Evolutionary conservation across 805 yeast species (phyloP).

Genomic region (Ogataea nitratoaversa): DNA sequence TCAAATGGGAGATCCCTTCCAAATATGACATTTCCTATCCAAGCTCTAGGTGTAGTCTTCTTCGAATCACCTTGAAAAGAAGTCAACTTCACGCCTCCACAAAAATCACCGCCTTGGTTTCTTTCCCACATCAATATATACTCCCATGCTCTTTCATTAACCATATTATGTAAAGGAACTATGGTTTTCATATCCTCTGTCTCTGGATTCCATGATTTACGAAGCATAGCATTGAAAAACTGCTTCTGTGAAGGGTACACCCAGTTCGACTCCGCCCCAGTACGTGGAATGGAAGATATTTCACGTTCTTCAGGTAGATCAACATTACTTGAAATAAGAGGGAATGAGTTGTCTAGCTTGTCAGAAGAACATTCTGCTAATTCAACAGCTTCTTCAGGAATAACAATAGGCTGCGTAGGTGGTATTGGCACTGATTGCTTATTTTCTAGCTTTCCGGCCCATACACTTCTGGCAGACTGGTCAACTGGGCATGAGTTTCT

Average conservation of each 20-base stretch:
- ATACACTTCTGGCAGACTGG: conserved; percentile 33
- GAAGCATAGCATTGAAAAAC: conserved; percentile 88
- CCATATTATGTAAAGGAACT: conserved; percentile 91
- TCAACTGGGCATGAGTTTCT: conserved; percentile 37
- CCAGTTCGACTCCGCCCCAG: conserved; percentile 72
- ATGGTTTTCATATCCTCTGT: conserved; percentile 82
- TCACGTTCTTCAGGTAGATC: conserved; percentile 70
- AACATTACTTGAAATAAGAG: conserved; percentile 29
- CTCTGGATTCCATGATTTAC: conserved; percentile 84
- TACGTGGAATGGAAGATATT: conserved; percentile 78
- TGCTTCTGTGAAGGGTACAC: conserved; percentile 94
- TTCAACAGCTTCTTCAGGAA: conserved; percentile 42
- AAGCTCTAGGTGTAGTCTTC: conserved; percentile 84
- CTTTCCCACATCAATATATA: conserved; percentile 83
- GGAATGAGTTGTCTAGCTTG: conserved; percentile 32
- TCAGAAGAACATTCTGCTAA: conserved; percentile 43
- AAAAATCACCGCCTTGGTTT: conserved; percentile 49
- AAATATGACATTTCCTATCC: conserved; percentile 51
- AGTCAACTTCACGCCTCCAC: conserved; percentile 84
- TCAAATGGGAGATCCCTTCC: conserved; percentile 86
- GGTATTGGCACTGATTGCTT: conserved; percentile 1
- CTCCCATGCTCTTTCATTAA: conserved; percentile 89
- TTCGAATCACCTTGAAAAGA: conserved; percentile 87
- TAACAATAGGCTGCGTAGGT: conserved; percentile 17
- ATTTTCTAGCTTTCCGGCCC: conserved; percentile 25